Percentiles rank a stretch among this genome's conserved stretches.
phyloP scores from a whole-genome alignment of 805 yeast species.

The Pichia kluyveri region DNA sequence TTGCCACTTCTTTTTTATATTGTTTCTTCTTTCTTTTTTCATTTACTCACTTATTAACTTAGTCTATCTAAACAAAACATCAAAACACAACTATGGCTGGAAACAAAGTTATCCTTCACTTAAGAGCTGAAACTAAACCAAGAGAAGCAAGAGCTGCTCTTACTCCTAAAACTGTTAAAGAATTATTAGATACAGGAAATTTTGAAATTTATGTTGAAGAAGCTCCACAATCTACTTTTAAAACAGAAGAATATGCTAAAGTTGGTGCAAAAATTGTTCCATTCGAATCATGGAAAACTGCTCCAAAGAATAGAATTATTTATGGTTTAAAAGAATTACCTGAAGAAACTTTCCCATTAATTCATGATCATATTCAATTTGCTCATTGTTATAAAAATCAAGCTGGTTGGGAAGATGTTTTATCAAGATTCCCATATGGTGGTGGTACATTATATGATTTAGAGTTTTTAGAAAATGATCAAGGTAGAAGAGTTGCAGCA shows the following conservation, averaged over 20 bases:
- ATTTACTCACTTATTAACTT: no score
- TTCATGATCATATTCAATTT: conserved; percentile 95
- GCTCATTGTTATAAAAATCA: conserved; percentile 99
- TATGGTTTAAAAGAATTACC: conserved; percentile 94
- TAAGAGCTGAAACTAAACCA: conserved; percentile 96
- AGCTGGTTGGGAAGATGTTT: conserved; percentile 92
- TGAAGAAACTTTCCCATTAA: conserved; percentile 84
- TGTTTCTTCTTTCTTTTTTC: neutral
- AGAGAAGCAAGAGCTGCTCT: conserved; percentile 95
- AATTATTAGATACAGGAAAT: conserved; percentile 69
- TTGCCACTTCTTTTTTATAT: neutral
- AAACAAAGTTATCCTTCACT: conserved; percentile 56
- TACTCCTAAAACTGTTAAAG: conserved; percentile 85
- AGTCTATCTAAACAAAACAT: neutral
- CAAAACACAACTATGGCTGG: conserved; percentile 6
- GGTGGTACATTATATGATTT: conserved; percentile 86
- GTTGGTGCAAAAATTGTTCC: conserved; percentile 88
- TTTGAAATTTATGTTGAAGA: conserved; percentile 86
- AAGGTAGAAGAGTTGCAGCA: conserved; percentile 98
- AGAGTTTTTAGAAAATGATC: conserved; percentile 88
- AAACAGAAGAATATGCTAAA: conserved; percentile 60
- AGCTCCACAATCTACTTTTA: conserved; percentile 74
- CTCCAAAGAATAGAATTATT: conserved; percentile 85
- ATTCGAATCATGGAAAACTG: conserved; percentile 85
- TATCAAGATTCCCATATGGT: conserved; percentile 84